Evolutionary conservation across 2,329 filamentous ascomycete genomes (phyloP), one percentile per base, ranked within the genome.

Genomic region (Hypoxylon sp.): DNA sequence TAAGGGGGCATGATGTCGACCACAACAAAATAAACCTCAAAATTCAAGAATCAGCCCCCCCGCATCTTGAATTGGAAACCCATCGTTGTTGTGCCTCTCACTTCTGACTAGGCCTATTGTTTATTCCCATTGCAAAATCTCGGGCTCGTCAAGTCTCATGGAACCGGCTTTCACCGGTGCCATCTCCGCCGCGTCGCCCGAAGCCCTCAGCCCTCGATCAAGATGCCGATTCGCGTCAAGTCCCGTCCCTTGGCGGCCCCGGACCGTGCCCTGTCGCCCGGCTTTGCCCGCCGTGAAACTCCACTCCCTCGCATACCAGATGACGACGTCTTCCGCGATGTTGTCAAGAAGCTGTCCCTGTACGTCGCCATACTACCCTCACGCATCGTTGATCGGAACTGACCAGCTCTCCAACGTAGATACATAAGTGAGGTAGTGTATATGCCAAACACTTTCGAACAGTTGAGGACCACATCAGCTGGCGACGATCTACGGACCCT

Each of bases 361-460:
- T 88, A 72, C 59, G 81, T 56, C 23, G 18, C n/a, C 13, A 29
- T 45, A 13, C 35, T n/a, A 13, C 2, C 23, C 27, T 4, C 9
- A 15, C n/a, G 2, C 4, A 35, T n/a, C 11, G n/a, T 33, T 33
- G 13, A 31, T 26, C 40, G 11, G 37, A 48, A 33, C 59, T 69
- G 46, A 67, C 55, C 3, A 29, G 29, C 65, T n/a, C 13, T 40
- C 2, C 23, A 20, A 29, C 15, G 18, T 41, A 89, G 86, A 49
- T 89, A 84, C 70, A 82, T 90, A 60, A 78, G 81, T 55, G 83
- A 87, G 55, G 83, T 83, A 18, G 80, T 92, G 52, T 79, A 82
- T 48, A 75, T 87, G 41, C 88, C 89, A 13, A 84, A 84, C 69
- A 88, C 84, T 11, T 92, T 91, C 74, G 89, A 92, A 69, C 88